A percentile compares a stretch with the other conserved stretches of the same genome.
phyloP scores from a whole-genome alignment of 345 rosid genomes.

The Camelina sativa region DNA sequence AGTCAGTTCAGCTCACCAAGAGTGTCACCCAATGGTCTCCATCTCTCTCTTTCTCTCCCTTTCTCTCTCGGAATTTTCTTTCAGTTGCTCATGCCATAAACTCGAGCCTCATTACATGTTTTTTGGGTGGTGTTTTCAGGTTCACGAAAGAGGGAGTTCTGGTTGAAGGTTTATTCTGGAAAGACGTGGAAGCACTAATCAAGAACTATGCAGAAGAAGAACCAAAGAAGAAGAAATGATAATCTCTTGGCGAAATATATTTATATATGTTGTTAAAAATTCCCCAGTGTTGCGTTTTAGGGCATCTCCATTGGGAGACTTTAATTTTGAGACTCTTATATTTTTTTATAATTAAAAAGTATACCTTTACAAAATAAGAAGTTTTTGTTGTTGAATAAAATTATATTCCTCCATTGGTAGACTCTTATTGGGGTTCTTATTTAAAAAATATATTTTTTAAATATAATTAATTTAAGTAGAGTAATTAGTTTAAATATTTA shows the following conservation, averaged over 20 bases:
- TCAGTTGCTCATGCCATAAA: neutral
- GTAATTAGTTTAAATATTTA: no score
- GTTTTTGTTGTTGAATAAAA: no score
- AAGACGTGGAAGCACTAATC: slow-evolving; percentile 77
- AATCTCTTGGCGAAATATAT: neutral
- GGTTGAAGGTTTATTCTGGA: slow-evolving; percentile 91
- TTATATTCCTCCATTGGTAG: no score
- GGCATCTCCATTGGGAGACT: no score
- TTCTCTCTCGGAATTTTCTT: slow-evolving; percentile 26
- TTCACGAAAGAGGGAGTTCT: slow-evolving; percentile 89
- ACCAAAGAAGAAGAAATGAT: slow-evolving; percentile 87
- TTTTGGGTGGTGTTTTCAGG: slow-evolving; percentile 50
- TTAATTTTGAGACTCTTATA: no score
- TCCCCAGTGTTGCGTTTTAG: slow-evolving; percentile 21
- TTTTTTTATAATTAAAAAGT: no score
- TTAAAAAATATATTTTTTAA: no score
- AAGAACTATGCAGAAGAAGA: slow-evolving; percentile 72
- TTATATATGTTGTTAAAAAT: slow-evolving; percentile 28
- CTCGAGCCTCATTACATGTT: neutral
- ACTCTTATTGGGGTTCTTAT: no score
- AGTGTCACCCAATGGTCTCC: slow-evolving; percentile 85
- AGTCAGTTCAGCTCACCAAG: slow-evolving; percentile 76
- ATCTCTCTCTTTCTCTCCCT: slow-evolving; percentile 27
- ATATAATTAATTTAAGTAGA: no score
- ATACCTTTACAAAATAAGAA: no score